Conservation (phyloP, 305 asterid species). For the Rubia balearica region DNA sequence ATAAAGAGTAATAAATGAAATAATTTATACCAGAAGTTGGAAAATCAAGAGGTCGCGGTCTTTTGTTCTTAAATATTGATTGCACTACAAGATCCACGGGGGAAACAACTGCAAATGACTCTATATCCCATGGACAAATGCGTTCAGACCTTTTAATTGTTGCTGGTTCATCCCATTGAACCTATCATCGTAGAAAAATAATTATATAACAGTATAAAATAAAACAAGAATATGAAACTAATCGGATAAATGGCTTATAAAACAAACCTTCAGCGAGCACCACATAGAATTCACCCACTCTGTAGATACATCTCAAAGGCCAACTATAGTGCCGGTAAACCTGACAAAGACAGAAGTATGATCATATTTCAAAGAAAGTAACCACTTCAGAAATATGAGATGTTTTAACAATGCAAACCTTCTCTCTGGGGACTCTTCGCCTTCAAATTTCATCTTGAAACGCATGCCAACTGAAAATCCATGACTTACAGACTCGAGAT, state of each 20-base stretch:
- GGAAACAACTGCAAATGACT: slow-evolving; percentile 57
- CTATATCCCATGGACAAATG: slow-evolving; percentile 89
- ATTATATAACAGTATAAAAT: background rate
- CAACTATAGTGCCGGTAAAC: slow-evolving; percentile 76
- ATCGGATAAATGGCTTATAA: slow-evolving; percentile 5
- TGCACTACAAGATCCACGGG: slow-evolving; percentile 33
- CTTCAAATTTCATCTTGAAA: slow-evolving; percentile 78
- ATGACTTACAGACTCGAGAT: slow-evolving; percentile 45
- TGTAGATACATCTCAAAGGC: slow-evolving; percentile 50
- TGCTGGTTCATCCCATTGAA: slow-evolving; percentile 84
- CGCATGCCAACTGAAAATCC: slow-evolving; percentile 68
- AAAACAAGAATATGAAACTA: background rate
- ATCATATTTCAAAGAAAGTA: background rate
- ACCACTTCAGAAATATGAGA: slow-evolving; percentile 1
- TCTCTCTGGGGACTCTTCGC: slow-evolving; percentile 82
- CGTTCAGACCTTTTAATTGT: slow-evolving; percentile 50
- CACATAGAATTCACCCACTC: slow-evolving; percentile 69
- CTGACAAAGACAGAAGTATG: slow-evolving; percentile 24
- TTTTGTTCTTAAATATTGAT: slow-evolving; percentile 43
- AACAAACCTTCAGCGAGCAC: slow-evolving; percentile 91
- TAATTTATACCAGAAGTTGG: slow-evolving; percentile 37
- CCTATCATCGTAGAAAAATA: slow-evolving; percentile 23
- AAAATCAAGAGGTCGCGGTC: slow-evolving; percentile 58
- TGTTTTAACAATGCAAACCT: slow-evolving; percentile 30
- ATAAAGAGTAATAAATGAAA: slow-evolving; percentile 3